phyloP scores from a whole-genome alignment of 169 alveolate genomes.

The Perkinsus chesapeaki region DNA sequence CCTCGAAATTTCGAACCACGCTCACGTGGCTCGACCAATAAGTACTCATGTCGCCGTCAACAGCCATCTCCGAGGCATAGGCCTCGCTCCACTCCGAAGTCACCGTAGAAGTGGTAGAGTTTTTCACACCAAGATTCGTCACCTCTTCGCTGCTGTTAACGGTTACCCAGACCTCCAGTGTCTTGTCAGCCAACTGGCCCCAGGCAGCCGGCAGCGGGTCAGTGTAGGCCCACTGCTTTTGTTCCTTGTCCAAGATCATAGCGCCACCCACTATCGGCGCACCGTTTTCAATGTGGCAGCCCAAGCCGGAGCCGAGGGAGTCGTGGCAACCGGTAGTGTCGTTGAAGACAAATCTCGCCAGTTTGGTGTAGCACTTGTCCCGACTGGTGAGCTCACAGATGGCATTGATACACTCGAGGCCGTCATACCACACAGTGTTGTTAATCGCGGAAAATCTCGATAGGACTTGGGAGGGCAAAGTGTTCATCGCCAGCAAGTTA shows the following conservation, averaged over 20 bases:
- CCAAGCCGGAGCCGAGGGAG: conserved; percentile 5
- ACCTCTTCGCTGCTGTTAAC: background rate
- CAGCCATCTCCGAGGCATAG: background rate
- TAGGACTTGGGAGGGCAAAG: background rate
- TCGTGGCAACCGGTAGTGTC: background rate
- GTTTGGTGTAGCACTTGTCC: conserved; percentile 5
- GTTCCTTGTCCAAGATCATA: conserved; percentile 2
- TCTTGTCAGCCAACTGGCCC: background rate
- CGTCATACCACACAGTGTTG: conserved; percentile 6
- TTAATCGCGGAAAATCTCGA: background rate
- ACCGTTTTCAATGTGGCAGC: background rate
- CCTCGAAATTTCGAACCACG: background rate
- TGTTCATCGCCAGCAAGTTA: background rate
- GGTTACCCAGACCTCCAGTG: conserved; percentile 8
- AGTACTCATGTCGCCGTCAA: conserved; percentile 4
- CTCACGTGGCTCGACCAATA: background rate
- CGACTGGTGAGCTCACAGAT: background rate
- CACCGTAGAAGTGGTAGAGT: background rate
- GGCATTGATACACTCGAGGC: conserved; percentile 8
- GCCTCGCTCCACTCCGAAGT: conserved; percentile 7
- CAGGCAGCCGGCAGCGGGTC: background rate
- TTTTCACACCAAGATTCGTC: background rate
- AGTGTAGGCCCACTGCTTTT: background rate
- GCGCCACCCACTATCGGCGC: background rate
- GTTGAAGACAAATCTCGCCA: background rate